Evolutionary conservation across 345 rosid genomes (phyloP).

Genomic region (Raphanus raphanistrum): DNA sequence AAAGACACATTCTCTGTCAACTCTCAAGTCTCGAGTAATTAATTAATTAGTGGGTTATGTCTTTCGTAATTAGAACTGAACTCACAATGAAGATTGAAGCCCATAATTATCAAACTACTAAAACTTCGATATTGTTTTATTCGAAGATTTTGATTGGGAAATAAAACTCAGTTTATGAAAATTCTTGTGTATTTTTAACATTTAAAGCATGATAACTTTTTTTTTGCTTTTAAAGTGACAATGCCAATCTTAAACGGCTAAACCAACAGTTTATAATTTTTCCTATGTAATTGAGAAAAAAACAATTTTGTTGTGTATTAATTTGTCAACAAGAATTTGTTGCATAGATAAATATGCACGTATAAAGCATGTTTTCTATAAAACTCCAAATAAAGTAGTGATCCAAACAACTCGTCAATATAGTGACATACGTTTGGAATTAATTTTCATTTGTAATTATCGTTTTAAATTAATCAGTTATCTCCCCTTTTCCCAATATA

Average conservation of each 20-base stretch:
- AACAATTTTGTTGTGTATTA: neutral
- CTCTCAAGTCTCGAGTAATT: neutral
- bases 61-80: neutral
- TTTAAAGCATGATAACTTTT: neutral
- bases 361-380: conserved; percentile 20
- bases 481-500: neutral
- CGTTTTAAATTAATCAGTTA: neutral
- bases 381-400: conserved; percentile 4
- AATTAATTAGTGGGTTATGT: neutral
- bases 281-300: neutral
- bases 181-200: neutral
- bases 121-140: neutral
- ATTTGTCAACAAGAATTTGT: neutral
- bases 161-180: neutral
- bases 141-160: neutral
- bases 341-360: neutral
- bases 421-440: conserved; percentile 10
- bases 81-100: neutral
- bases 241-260: neutral
- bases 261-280: neutral
- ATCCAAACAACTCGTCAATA: conserved; percentile 17
- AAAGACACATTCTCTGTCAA: neutral
- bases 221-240: neutral
- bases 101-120: neutral
- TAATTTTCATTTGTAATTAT: neutral